phyloP scores from a whole-genome alignment of 148 eudicot species.

The Heliosperma pusillum region DNA sequence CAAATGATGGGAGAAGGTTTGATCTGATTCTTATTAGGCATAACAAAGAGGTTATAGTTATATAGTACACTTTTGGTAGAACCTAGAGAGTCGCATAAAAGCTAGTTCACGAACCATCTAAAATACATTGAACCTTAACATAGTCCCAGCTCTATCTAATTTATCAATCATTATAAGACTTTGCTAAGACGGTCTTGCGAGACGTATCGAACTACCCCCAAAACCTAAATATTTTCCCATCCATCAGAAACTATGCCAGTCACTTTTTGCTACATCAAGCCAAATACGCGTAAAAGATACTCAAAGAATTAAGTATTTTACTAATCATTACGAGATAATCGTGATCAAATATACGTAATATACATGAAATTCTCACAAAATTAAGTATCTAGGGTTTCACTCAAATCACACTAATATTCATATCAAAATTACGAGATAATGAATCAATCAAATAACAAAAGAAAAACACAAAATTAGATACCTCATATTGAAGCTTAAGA shows the following conservation, averaged over 20 bases:
- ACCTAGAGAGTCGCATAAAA: no score
- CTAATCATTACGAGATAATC: neutral
- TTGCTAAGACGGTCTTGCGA: neutral
- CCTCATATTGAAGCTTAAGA: conserved; percentile 25
- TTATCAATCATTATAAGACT: neutral
- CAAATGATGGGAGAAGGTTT: no score
- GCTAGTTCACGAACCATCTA: no score
- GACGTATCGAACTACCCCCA: neutral
- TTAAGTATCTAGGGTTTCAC: neutral
- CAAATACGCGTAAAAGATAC: neutral
- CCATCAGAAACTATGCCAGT: neutral
- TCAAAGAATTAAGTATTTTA: neutral
- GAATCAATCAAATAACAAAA: neutral
- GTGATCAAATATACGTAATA: neutral
- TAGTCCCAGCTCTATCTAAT: no score
- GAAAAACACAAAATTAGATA: neutral
- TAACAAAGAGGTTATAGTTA: no score
- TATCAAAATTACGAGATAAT: neutral
- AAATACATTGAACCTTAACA: no score
- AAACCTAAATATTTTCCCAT: neutral
- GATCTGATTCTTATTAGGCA: no score
- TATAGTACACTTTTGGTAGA: no score
- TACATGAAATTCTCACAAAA: neutral
- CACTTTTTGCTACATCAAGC: neutral
- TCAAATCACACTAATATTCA: neutral